These are phyloP conservation scores for Podospora sp. DNA, from an alignment of 495 filamentous ascomycete species.

Conservation along the genomic window DNA sequence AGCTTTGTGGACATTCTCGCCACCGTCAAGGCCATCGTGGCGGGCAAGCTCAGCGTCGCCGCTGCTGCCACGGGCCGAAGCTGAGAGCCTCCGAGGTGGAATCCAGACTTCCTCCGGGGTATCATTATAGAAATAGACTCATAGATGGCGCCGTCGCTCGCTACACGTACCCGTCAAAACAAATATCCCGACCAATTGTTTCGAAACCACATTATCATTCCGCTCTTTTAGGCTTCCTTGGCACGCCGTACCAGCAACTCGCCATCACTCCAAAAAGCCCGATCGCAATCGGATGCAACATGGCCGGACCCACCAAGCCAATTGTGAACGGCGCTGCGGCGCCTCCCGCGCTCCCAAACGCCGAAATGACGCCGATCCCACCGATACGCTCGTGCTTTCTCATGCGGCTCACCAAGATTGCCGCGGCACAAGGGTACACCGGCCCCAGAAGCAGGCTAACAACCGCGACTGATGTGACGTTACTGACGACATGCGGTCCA, in stretches of 20 bases:
- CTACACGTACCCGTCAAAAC: not conserved
- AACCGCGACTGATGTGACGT: constrained; percentile 70
- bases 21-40: constrained; percentile 72
- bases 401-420: constrained; percentile 65
- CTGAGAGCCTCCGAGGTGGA: constrained; percentile 4
- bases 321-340: constrained; percentile 75
- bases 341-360: constrained; percentile 74
- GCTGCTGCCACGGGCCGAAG: constrained; percentile 45
- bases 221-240: constrained; percentile 55
- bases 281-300: constrained; percentile 73
- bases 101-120: not conserved
- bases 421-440: constrained; percentile 71
- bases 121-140: constrained; percentile 18
- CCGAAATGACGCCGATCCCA: constrained; percentile 68
- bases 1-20: constrained; percentile 75
- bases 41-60: constrained; percentile 55
- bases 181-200: not conserved
- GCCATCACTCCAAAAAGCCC: constrained; percentile 71
- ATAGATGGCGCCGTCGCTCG: not conserved
- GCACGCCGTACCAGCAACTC: constrained; percentile 63
- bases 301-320: constrained; percentile 67
- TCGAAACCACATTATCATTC: constrained; percentile 42
- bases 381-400: constrained; percentile 65
- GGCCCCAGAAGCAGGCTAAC: constrained; percentile 79
- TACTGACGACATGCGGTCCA: constrained; percentile 69